Conservation (phyloP, 306 rosid genomes). For the Crataegus laevigata region DNA sequence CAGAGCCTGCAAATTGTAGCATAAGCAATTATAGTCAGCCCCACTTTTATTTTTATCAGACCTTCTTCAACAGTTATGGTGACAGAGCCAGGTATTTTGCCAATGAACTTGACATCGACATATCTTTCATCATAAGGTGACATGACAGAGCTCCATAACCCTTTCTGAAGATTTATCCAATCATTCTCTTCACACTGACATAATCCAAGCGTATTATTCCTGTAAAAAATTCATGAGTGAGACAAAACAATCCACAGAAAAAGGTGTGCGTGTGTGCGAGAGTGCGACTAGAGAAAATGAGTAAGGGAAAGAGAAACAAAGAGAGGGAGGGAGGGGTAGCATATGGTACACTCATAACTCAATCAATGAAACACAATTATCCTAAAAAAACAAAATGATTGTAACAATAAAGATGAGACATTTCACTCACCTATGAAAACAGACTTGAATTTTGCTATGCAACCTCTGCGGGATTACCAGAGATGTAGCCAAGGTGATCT, state of each 20-base stretch:
- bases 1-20: background rate
- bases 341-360: no score
- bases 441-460: constrained; percentile 48
- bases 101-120: constrained; percentile 51
- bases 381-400: no score
- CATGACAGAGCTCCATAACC: constrained; percentile 52
- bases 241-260: background rate
- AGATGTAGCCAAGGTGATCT: constrained; percentile 49
- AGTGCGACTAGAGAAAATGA: background rate
- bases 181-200: constrained; percentile 64
- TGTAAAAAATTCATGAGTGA: constrained; percentile 19
- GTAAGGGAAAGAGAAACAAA: background rate
- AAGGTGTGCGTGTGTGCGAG: background rate
- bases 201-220: constrained; percentile 62
- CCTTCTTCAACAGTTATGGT: constrained; percentile 67
- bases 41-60: background rate
- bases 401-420: background rate
- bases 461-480: constrained; percentile 47
- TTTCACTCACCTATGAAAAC: constrained; percentile 56
- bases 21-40: background rate
- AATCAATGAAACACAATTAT: no score
- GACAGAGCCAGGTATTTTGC: constrained; percentile 38
- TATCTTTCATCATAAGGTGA: constrained; percentile 64
- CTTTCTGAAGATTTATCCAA: constrained; percentile 50
- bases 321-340: background rate